phyloP scores from a whole-genome alignment of 208 protist genomes.

The Giardia duodenalis region DNA sequence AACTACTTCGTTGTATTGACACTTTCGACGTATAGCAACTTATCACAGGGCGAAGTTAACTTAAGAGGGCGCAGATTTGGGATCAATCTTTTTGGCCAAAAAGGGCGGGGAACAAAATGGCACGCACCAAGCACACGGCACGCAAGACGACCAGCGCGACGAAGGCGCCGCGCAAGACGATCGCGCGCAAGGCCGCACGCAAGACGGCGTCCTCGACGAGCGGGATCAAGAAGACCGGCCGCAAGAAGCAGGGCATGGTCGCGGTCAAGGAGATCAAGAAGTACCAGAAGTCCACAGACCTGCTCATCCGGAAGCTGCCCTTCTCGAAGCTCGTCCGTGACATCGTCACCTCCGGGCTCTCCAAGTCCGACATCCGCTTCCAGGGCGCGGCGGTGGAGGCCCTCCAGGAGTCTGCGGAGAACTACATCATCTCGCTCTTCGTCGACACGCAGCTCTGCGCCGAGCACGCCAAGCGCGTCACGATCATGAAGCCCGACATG shows the following conservation, averaged over 20 bases:
- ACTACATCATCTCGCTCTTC: not conserved
- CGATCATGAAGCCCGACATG: constrained; percentile 51
- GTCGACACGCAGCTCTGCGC: not conserved
- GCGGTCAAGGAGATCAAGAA: not conserved
- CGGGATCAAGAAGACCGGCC: not conserved
- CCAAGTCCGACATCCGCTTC: not conserved
- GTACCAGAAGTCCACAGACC: not conserved
- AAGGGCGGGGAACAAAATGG: not conserved
- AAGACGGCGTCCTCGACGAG: constrained; percentile 58
- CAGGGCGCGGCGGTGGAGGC: not conserved
- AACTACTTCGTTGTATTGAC: no score
- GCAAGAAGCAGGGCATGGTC: not conserved
- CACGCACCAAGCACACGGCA: not conserved
- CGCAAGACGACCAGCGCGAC: not conserved
- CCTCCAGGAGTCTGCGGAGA: constrained; percentile 24
- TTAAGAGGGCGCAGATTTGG: no score
- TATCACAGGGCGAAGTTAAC: no score
- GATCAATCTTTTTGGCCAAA: no score
- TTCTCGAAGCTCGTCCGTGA: constrained; percentile 19
- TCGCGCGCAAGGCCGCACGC: constrained; percentile 41
- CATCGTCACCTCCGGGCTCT: constrained; percentile 49
- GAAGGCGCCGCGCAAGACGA: constrained; percentile 15
- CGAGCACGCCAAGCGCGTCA: not conserved
- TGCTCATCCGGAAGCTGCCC: not conserved
- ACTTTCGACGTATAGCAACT: no score